Base-by-base conservation (phyloP, 2,329 filamentous ascomycete species). In the Fusarium musae region DNA sequence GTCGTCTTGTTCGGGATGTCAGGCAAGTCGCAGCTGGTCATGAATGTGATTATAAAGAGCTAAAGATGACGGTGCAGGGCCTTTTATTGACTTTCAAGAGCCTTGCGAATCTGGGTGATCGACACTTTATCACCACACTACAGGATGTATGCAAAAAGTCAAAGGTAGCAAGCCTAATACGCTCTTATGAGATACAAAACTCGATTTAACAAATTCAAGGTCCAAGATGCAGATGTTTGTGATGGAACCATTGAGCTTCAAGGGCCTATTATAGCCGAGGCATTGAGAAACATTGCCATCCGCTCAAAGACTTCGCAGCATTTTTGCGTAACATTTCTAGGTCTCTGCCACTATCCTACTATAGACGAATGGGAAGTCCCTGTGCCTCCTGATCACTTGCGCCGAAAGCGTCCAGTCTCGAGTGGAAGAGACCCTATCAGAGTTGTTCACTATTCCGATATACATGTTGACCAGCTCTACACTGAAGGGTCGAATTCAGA, bases 381-480 rank as follows among this genome's bases (percentile, higher is more conserved):
- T 4, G 84, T 89, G 52, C 85, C 87, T 17, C 80, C 80, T 11
- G 74, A 82, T 12, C 85, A 85, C 67, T 81, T 84, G 12, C 63
- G 78, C 21, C 74, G 75, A 21, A 74, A 66, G 19, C 82, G 85
- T 19, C 83, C 84, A 21, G 46, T 62, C 3, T 80, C 86, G 4
- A 87, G 85, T 58, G 83, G 85, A 6, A 78, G 84, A 76, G 73
- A 80, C 9, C 85, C 87, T 10, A 76, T 90, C 70, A 85, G 87
- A 72, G 82, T 91, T 9, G 87, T 90, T 30, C 89, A 91, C 75
- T 87, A 88, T 77, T 89, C 87, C 17, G 89, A 91, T 70, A 88
- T 89, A 46, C 89, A 91, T 65, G 81, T 91, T 59, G 89, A 91
- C 70, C 85, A 84, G 10, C 81, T 84, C 16, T 91, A 91, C 76